Conservation (phyloP, 2,329 filamentous ascomycete species). For the Calonectria fujianensis region DNA sequence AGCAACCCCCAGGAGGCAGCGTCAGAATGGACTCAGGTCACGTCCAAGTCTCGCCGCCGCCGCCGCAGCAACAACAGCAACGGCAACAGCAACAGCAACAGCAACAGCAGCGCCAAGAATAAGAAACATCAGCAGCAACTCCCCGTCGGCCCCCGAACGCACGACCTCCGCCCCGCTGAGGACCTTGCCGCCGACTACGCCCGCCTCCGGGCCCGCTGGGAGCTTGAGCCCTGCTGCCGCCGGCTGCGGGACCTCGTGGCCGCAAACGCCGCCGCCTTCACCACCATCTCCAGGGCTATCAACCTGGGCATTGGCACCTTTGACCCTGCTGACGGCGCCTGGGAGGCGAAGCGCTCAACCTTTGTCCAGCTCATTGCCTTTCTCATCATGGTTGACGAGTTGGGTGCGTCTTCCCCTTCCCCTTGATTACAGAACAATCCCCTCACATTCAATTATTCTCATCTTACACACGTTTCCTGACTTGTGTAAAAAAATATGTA, state of each 20-base stretch:
- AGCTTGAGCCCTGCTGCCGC: constrained; percentile 52
- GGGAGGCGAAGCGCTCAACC: constrained; percentile 66
- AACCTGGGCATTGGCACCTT: constrained; percentile 75
- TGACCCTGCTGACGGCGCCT: constrained; percentile 68
- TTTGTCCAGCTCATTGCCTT: constrained; percentile 74
- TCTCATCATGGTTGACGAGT: constrained; percentile 64
- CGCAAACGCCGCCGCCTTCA: constrained; percentile 44
- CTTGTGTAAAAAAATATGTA: constrained; percentile 16
- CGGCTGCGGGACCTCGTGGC: constrained; percentile 60
- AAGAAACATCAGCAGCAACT: constrained; percentile 33
- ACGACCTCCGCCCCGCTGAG: constrained; percentile 46
- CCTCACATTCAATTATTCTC: too few species aligned
- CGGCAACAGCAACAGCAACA: constrained; percentile 13
- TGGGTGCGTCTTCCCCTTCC: constrained; percentile 59
- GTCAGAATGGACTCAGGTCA: constrained; percentile 54
- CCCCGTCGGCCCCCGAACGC: constrained; percentile 38
- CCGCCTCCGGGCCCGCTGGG: constrained; percentile 54
- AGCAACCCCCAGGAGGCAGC: constrained; percentile 15
- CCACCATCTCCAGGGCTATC: constrained; percentile 61
- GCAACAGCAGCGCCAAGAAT: constrained; percentile 25
- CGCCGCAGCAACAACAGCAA: constrained; percentile 12
- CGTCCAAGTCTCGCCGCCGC: constrained; percentile 49
- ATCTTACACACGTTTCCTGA: background rate
- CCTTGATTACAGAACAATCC: background rate
- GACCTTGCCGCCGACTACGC: constrained; percentile 58